Conservation (phyloP, 495 filamentous ascomycete genomes). For the Aspergillus sclerotiicarbonarius region DNA sequence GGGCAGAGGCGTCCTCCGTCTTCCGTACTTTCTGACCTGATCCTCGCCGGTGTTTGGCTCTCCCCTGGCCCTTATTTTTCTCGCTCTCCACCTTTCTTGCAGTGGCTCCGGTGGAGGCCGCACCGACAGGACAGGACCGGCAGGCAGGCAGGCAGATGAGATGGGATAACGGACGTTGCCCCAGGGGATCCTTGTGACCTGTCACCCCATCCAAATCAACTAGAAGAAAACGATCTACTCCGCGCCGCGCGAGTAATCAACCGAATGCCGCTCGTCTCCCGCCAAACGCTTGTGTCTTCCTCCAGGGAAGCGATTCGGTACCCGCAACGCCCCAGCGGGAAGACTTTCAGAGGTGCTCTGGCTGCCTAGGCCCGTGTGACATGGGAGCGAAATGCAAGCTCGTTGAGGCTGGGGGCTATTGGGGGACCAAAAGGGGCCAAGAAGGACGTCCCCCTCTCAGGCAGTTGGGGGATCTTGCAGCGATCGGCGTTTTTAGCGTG, state of each 20-base stretch:
- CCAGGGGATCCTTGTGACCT: not conserved
- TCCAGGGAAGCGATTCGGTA: not conserved
- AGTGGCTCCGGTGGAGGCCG: constrained; percentile 2
- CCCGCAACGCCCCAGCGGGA: not conserved
- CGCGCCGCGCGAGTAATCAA: not conserved
- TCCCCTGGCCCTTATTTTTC: not conserved
- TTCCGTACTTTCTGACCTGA: not conserved
- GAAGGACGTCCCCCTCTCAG: not conserved
- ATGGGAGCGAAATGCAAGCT: not conserved
- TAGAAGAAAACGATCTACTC: not conserved
- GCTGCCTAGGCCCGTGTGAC: not conserved
- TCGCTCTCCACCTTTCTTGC: not conserved
- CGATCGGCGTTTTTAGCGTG: not conserved
- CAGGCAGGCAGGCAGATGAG: not conserved
- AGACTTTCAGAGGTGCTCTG: not conserved
- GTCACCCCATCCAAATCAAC: not conserved
- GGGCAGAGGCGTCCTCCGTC: not conserved
- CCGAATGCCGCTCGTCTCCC: not conserved
- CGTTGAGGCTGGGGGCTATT: not conserved
- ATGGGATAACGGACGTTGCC: not conserved
- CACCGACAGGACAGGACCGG: not conserved
- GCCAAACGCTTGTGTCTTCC: not conserved
- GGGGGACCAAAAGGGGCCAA: not conserved
- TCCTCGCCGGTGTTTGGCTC: not conserved
- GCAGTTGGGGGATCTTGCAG: constrained; percentile 1